These are phyloP conservation scores for Stachybotrys elegans DNA, from an alignment of 2,329 filamentous ascomycete species.

Conservation along the genomic window DNA sequence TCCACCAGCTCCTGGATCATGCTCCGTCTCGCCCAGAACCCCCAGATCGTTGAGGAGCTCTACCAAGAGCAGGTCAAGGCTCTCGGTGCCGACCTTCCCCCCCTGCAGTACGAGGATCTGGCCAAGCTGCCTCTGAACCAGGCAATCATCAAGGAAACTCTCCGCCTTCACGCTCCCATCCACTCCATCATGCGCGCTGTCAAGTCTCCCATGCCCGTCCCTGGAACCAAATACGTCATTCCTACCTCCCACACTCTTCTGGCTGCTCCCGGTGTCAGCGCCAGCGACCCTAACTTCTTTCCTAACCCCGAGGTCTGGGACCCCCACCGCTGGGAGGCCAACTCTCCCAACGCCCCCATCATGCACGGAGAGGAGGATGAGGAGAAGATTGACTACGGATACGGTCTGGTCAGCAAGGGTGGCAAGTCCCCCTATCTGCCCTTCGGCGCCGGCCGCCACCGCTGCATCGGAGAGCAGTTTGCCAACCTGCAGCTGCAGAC, in stretches of 20 bases:
- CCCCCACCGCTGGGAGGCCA: conserved; percentile 82
- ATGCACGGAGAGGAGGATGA: conserved; percentile 50
- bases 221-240: conserved; percentile 77
- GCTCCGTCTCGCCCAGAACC: conserved; percentile 71
- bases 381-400: conserved; percentile 88
- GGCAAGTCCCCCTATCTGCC: conserved; percentile 86
- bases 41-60: conserved; percentile 74
- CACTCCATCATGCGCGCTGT: conserved; percentile 93
- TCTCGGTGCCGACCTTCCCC: conserved; percentile 69
- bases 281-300: conserved; percentile 69
- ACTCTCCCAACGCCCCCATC: conserved; percentile 49
- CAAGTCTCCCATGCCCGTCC: conserved; percentile 78
- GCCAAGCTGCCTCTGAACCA: conserved; percentile 75
- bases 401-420: conserved; percentile 88
- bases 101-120: conserved; percentile 72
- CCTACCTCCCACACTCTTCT: conserved; percentile 78
- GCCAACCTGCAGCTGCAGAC: conserved; percentile 89
- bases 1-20: conserved; percentile 83
- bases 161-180: conserved; percentile 86
- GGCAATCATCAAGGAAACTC: conserved; percentile 85
- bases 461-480: conserved; percentile 96
- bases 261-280: conserved; percentile 78
- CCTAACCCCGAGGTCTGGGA: conserved; percentile 80
- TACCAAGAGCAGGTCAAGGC: conserved; percentile 73
- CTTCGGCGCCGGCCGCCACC: conserved; percentile 87